Conservation (phyloP, 495 filamentous ascomycete species). For the Penicillium tannophilum region DNA sequence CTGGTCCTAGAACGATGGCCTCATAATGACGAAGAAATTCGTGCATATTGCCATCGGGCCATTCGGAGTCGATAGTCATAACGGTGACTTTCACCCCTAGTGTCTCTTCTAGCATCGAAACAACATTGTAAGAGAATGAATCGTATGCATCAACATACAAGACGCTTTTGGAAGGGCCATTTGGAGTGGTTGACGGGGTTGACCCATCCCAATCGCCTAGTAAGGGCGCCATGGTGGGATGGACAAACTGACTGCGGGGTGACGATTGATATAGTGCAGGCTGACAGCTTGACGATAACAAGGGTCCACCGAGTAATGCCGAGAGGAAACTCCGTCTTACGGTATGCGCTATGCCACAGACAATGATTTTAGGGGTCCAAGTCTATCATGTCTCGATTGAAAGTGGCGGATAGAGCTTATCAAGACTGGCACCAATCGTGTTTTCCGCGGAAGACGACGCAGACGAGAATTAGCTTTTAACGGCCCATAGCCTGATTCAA, state of each 20-base stretch:
- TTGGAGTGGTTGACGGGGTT: constrained; percentile 3
- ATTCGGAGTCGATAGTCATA: constrained; percentile 68
- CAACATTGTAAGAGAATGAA: constrained; percentile 93
- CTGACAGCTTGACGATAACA: not conserved
- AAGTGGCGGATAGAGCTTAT: not conserved
- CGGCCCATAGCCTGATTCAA: not conserved
- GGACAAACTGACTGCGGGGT: not conserved
- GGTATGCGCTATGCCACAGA: not conserved
- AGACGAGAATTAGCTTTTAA: not conserved
- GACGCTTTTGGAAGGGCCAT: constrained; percentile 47
- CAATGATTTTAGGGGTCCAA: not conserved
- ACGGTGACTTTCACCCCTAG: constrained; percentile 67
- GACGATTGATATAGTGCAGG: constrained; percentile 1
- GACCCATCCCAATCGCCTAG: constrained; percentile 33
- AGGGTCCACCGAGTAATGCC: not conserved
- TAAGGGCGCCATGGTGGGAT: constrained; percentile 36
- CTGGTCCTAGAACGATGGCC: constrained; percentile 80
- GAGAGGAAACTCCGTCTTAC: not conserved
- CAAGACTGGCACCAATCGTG: not conserved
- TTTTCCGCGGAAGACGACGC: not conserved
- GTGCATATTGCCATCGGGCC: constrained; percentile 43
- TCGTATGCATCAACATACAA: constrained; percentile 94
- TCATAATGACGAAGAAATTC: constrained; percentile 62
- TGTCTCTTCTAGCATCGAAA: constrained; percentile 69
- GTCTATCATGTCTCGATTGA: not conserved